Base-by-base conservation (phyloP, 139 green algal genomes). In the Chlamydomonas incerta region DNA sequence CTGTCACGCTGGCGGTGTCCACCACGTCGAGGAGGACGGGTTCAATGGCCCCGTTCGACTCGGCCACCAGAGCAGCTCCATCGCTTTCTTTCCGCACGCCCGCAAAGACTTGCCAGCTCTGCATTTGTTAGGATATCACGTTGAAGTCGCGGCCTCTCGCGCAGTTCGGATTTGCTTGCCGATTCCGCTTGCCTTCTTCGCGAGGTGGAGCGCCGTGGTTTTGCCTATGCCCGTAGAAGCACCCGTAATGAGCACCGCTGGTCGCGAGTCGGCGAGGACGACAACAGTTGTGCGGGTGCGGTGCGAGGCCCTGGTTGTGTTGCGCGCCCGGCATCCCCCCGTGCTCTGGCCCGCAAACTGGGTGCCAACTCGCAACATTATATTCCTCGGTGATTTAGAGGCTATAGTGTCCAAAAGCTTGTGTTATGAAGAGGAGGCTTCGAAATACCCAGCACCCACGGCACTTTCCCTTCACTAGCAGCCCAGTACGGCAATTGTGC, bases 31-130 rank as follows among this genome's bases (percentile, higher is more conserved):
- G 57, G 3, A 81, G 41, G 28, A 81, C 4, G 0, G 81, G 81
- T 2, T 62, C 55, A 2, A 62, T 62, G 55, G 55, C 8, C 11
- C 2, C 33, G 6, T n/a, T n/a, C n/a, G 58, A 66, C 47, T 57
- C n/a, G 11, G 18, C 8, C 13, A 75, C 46, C 31, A 85, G 79
- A 0, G 79, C 65, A 0, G 10, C 47, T 24, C 79, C 79, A 13
- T 85, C 79, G 2, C 3, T 34, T 0, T 55, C 31, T 13, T 50
- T 50, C 0, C 79, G 79, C 3, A 85, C 79, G 8, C 79, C 79
- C 3, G 79, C 79, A 75, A 85, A 85, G 4, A 85, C 79, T 21
- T 68, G 79, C 79, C 79, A 83, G n/a, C 63, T 50, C 41, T 50
- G 41, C 41, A 50, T 50, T 50, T 50, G 41, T 50, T n/a, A n/a